Evolutionary conservation across 805 yeast species (phyloP).

Genomic region (Saccharomyces mikatae): DNA sequence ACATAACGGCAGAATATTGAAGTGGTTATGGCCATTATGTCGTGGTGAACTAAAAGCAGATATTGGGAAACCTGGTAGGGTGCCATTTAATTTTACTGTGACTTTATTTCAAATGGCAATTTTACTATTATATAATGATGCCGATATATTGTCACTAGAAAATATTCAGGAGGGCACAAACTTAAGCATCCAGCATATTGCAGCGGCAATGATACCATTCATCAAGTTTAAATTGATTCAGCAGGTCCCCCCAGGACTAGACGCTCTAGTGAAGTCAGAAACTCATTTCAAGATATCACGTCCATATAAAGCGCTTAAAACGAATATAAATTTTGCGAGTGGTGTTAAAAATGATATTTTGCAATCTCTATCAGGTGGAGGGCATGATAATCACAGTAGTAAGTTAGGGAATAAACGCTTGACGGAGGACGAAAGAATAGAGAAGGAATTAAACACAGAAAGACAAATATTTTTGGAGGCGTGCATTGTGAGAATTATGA

Average conservation of each 20-base stretch:
- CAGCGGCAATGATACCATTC: conserved; percentile 71
- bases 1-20: conserved; percentile 80
- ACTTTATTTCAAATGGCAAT: conserved; percentile 85
- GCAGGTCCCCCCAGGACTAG: conserved; percentile 57
- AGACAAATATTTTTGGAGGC: conserved; percentile 82
- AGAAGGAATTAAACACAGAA: conserved; percentile 76
- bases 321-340: conserved; percentile 72
- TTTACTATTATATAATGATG: conserved; percentile 70
- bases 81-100: conserved; percentile 73
- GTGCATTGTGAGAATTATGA: conserved; percentile 93
- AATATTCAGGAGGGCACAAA: conserved; percentile 63
- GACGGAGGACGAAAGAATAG: conserved; percentile 47
- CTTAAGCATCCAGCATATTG: conserved; percentile 54
- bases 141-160: conserved; percentile 37
- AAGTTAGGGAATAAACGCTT: conserved; percentile 44
- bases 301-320: conserved; percentile 78
- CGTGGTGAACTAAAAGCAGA: conserved; percentile 88
- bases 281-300: conserved; percentile 63
- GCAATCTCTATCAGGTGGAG: conserved; percentile 14
- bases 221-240: conserved; percentile 67
- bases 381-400: conserved; percentile 13
- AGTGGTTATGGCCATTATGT: conserved; percentile 94
- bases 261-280: conserved; percentile 40
- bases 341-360: conserved; percentile 38
- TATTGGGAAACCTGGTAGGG: conserved; percentile 69